A percentile compares a stretch with the other conserved stretches of the same genome.
These are phyloP conservation scores for Mycena rosella DNA, from an alignment of 768 basidiomycete species.

Conservation along the genomic window DNA sequence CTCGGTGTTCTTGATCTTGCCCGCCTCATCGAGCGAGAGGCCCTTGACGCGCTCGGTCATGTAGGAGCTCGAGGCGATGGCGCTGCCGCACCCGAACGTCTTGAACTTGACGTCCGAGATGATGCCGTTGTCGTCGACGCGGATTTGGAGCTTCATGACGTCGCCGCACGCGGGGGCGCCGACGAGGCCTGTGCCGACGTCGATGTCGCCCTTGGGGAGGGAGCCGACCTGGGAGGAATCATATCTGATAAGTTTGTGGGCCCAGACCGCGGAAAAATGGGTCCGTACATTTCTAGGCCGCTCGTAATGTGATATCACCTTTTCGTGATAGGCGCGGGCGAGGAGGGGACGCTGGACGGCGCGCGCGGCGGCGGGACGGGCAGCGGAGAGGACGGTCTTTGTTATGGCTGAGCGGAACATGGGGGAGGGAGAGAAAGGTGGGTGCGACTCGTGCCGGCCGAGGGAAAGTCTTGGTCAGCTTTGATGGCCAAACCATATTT, in stretches of 20 bases:
- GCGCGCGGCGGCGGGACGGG: slow-evolving; percentile 58
- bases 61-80: slow-evolving; percentile 97
- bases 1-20: slow-evolving; percentile 98
- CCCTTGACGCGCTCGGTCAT: slow-evolving; percentile 99
- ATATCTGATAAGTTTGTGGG: slow-evolving; percentile 71
- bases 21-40: slow-evolving; percentile 92
- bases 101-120: slow-evolving; percentile 99
- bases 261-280: slow-evolving; percentile 50
- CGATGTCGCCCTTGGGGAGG: slow-evolving; percentile 88
- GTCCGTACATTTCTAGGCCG: slow-evolving; percentile 92
- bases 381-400: slow-evolving; percentile 61
- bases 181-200: slow-evolving; percentile 98
- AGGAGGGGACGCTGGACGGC: slow-evolving; percentile 62
- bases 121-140: slow-evolving; percentile 93
- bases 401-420: slow-evolving; percentile 79
- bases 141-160: slow-evolving; percentile 99
- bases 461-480: too few species aligned
- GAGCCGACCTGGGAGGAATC: slow-evolving; percentile 86
- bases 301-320: slow-evolving; percentile 98
- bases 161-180: slow-evolving; percentile 98
- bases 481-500: slow-evolving; percentile 7
- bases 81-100: slow-evolving; percentile 98
- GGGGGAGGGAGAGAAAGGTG: slow-evolving; percentile 50
- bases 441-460: too few species aligned
- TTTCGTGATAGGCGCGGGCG: slow-evolving; percentile 90